Base-by-base conservation (phyloP, 2,329 filamentous ascomycete species). In the Ophiostoma montium region DNA sequence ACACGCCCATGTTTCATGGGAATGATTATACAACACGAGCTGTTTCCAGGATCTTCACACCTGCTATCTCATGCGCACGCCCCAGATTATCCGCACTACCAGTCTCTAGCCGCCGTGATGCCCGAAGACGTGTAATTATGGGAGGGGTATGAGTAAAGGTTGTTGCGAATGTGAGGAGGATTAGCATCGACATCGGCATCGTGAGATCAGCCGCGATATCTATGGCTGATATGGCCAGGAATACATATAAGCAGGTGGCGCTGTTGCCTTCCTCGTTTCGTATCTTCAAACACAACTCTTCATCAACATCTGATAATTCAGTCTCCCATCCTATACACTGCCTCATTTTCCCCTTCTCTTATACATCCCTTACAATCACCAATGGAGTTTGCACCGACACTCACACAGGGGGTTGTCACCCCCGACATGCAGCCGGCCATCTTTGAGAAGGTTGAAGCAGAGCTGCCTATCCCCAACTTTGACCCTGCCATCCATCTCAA, bases 401-500 rank as follows among this genome's bases (percentile, higher is more conserved):
- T 44, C 9, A 44, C 42, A 10, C 42, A 44, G 42, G 42, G 30
- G 42, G 18, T 21, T 33, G 42, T 30, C 10, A 32, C 30, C 27
- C 42, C 42, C 16, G 30, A 31, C 42, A 44, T 44, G 27, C 42
- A 44, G 16, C 42, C 42, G 30, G 27, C 42, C 30, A 31, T 32
- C 10, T 44, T 44, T 33, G 42, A 44, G 10, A 44, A 33, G 27
- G 42, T 44, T 10, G 42, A 44, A 18, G 27, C 42, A 33, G 7
- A 18, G n/a, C 30, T 44, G 7, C n/a, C 42, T 2, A 44, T 44
- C 12, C 42, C 42, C 30, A 33, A 44, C 12, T 54, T 54, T 27
- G 53, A 54, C 12, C 53, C 53, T 16, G 13, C 32, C 12, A 47
- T 54, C 27, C 53, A 54, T 16, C 50, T 54, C 12, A 50, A 49